Percentiles rank a stretch among this genome's conserved stretches.
These are phyloP conservation scores for cucumber (Cucumis sativus) DNA, from an alignment of 306 rosid species.

Conservation along the genomic window DNA sequence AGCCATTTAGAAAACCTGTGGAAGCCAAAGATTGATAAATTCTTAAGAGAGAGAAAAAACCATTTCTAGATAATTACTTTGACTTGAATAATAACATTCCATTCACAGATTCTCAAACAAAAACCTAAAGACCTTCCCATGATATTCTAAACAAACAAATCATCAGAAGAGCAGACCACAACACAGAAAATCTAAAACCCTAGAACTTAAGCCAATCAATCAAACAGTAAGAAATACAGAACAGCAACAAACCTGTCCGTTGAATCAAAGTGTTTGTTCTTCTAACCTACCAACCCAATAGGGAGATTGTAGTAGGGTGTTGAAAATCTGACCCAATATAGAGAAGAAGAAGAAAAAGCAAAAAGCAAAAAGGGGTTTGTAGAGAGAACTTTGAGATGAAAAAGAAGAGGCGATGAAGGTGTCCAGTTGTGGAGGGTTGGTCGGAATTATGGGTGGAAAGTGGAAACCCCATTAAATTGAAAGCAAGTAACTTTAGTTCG, in stretches of 20 bases:
- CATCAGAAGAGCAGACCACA: not conserved
- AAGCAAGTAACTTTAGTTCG: not conserved
- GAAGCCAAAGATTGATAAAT: not conserved
- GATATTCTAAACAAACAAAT: not conserved
- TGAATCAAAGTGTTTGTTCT: not conserved
- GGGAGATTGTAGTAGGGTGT: not conserved
- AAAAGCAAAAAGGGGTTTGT: not conserved
- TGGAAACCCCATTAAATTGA: not conserved
- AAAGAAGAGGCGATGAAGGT: not conserved
- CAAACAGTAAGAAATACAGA: not conserved
- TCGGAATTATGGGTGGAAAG: not conserved
- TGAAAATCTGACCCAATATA: not conserved
- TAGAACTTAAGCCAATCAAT: not conserved
- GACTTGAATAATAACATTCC: not conserved
- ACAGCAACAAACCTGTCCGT: not conserved
- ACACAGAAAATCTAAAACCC: not conserved
- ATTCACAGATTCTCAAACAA: not conserved
- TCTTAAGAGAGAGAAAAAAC: no score
- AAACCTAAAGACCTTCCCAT: not conserved
- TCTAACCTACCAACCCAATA: not conserved
- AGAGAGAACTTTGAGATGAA: not conserved
- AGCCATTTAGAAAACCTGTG: conserved; percentile 26
- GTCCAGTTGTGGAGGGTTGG: not conserved
- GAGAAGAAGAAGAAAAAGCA: not conserved
- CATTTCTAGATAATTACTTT: not conserved